Evolutionary conservation across 345 rosid species (phyloP).

Genomic region (Boechera divaricarpa): DNA sequence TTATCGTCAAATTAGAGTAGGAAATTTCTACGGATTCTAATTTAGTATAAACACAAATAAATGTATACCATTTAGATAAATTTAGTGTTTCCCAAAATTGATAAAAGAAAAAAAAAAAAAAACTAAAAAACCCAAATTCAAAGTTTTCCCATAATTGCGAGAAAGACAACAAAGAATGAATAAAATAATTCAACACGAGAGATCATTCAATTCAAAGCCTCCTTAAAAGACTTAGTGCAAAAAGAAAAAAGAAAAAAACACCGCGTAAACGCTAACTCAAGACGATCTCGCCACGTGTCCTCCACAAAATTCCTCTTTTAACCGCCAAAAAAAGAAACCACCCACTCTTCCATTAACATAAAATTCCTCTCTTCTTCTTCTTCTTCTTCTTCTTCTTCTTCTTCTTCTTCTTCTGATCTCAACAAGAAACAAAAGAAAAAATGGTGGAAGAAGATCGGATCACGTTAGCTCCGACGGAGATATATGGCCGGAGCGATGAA

Average conservation of each 20-base stretch:
- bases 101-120: too few relatives aligned
- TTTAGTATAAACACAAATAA: too few relatives aligned
- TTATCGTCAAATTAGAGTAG: too few relatives aligned
- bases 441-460: constrained; percentile 47
- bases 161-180: background rate
- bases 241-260: background rate
- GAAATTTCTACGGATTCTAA: too few relatives aligned
- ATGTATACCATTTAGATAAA: too few relatives aligned
- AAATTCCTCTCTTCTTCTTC: constrained; percentile 13
- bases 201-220: background rate
- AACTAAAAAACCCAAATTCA: background rate
- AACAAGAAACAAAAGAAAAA: background rate
- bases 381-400: constrained; percentile 9
- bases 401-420: constrained; percentile 9
- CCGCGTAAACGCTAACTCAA: constrained; percentile 15
- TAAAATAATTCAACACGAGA: background rate
- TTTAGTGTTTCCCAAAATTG: too few relatives aligned
- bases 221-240: constrained; percentile 8
- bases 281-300: constrained; percentile 31
- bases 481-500: constrained; percentile 51
- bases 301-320: background rate
- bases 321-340: constrained; percentile 43
- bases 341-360: constrained; percentile 14
- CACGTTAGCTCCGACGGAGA: constrained; percentile 41
- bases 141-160: background rate